Conservation (phyloP, 805 yeast genomes). For the Candida maltosa region DNA sequence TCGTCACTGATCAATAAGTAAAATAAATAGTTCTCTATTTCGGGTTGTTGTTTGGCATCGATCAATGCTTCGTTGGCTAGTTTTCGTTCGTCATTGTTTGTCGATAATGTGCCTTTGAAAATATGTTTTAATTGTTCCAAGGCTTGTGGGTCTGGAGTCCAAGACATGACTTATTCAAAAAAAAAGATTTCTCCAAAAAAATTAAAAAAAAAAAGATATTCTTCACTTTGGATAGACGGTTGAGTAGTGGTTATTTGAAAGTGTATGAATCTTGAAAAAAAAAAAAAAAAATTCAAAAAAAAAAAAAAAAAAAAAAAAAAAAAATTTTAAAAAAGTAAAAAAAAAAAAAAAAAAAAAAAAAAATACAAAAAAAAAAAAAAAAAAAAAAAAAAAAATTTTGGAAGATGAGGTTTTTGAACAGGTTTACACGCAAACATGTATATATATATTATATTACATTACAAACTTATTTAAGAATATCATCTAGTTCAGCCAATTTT, state of each 20-base stretch:
- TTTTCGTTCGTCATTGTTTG: slow-evolving; percentile 49
- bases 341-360: not conserved
- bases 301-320: slow-evolving; percentile 1
- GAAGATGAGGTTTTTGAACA: not conserved
- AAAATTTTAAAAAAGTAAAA: not conserved
- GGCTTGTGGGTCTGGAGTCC: slow-evolving; percentile 67
- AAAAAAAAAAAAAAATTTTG: not conserved
- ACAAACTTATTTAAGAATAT: slow-evolving; percentile 11
- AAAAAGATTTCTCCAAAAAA: too few relatives aligned
- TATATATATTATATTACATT: too few relatives aligned
- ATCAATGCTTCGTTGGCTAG: slow-evolving; percentile 73
- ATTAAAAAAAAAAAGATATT: too few relatives aligned
- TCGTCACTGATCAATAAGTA: slow-evolving; percentile 60
- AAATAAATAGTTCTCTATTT: slow-evolving; percentile 76
- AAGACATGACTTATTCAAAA: slow-evolving; percentile 34
- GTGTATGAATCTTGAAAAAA: not conserved
- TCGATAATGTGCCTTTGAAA: slow-evolving; percentile 68
- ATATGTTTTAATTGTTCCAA: slow-evolving; percentile 63
- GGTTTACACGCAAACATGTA: not conserved
- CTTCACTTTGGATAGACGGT: too few relatives aligned
- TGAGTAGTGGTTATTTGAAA: not conserved
- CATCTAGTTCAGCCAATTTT: slow-evolving; percentile 36
- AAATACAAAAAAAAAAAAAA: not conserved
- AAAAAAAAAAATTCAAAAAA: not conserved
- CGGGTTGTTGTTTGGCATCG: slow-evolving; percentile 67